A percentile compares a stretch with the other conserved stretches of the same genome.
Evolutionary conservation across 140 eudicot species (phyloP).

Genomic region (Cichorium intybus): DNA sequence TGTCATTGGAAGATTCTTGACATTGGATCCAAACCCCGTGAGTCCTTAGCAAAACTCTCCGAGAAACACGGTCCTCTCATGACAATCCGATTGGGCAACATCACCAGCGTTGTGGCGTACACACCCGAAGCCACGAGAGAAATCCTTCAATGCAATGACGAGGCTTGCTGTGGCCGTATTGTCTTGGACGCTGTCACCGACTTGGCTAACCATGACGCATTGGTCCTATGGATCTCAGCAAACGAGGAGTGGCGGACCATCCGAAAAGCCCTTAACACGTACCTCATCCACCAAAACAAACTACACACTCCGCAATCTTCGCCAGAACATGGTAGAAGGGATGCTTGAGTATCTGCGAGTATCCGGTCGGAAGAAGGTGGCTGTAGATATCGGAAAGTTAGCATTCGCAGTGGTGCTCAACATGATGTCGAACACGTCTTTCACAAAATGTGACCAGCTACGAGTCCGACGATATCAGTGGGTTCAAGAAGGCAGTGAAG

Average conservation of each 20-base stretch:
- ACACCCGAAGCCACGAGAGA: no score
- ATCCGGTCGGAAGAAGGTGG: neutral
- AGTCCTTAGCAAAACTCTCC: slow-evolving; percentile 29
- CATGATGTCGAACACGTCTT: slow-evolving; percentile 37
- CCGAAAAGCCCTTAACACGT: slow-evolving; percentile 22
- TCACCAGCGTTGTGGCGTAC: no score
- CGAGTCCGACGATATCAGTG: slow-evolving; percentile 8
- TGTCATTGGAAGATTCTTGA: slow-evolving; percentile 27
- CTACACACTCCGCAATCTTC: slow-evolving; percentile 22
- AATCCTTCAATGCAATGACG: slow-evolving; percentile 27
- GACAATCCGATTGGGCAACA: no score
- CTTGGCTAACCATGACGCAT: neutral
- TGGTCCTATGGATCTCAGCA: slow-evolving; percentile 2
- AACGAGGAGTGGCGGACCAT: slow-evolving; percentile 28
- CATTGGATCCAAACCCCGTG: slow-evolving; percentile 21
- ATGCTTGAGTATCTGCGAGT: slow-evolving; percentile 17
- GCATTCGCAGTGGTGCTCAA: slow-evolving; percentile 37
- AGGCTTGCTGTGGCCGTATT: slow-evolving; percentile 20
- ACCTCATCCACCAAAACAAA: slow-evolving; percentile 23
- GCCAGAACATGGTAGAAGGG: slow-evolving; percentile 14
- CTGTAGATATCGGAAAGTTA: slow-evolving; percentile 26
- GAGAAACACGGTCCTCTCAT: slow-evolving; percentile 30
- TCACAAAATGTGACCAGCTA: slow-evolving; percentile 34
- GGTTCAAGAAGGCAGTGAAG: slow-evolving; percentile 25
- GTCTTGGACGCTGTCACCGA: slow-evolving; percentile 20